Base-by-base conservation (phyloP, 768 basidiomycete genomes). In the Panaeolus cyanescens region DNA sequence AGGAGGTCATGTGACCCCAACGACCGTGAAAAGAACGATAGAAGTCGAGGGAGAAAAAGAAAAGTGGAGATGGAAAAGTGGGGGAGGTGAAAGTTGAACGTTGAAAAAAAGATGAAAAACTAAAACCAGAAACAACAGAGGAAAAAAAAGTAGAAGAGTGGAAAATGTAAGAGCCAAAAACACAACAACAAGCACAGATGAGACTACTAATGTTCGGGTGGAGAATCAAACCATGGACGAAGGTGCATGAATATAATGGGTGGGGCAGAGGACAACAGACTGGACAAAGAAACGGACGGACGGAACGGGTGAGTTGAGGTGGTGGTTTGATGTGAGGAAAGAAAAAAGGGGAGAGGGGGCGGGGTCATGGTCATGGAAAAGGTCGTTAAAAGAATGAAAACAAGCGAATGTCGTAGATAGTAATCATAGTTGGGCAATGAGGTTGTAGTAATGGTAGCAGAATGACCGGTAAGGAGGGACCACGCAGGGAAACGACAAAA, bases 31-130 rank as follows among this genome's bases (percentile, higher is more conserved):
- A 31, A 58, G 25, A 57, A 60, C 60, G 57, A 59, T 39, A 63
- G 45, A 64, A 34, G 53, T n/a, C n/a, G n/a, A 60, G 37, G 62
- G 62, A 59, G 65, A 65, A 65, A 67, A 63, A 56, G 53, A 28
- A 22, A 33, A 37, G 40, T 34, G 40, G 58, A 3, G 32, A 45
- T 59, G 40, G 31, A 59, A 50, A 13, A 34, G 33, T 7, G 13
- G 33, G 13, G 13, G 33, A n/a, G 25, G 45, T 32, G 25, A 54
- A 60, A 50, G 56, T 58, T 32, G 42, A 34, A 59, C 45, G 56
- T 58, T 32, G 42, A 34, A 59, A 36, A 19, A 36, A 34, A 37
- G 60, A 37, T 32, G 55, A 62, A 60, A 34, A 39, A 40, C 20
- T 58, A 54, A 59, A 56, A 59, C 62, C 59, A 61, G 36, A 62